phyloP scores from a whole-genome alignment of 345 rosid genomes.

The Hibiscus tridactylites region DNA sequence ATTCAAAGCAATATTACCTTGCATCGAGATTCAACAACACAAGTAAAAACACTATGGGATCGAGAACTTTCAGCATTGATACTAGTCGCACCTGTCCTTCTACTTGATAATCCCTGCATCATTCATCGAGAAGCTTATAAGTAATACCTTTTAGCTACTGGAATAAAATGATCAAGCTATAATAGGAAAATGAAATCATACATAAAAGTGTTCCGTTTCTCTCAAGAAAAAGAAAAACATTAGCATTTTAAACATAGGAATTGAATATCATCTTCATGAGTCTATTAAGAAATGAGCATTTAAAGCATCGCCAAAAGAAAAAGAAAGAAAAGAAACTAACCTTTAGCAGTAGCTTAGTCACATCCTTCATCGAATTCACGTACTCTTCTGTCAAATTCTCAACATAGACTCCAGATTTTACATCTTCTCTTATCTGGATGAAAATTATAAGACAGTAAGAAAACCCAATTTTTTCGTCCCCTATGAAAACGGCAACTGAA shows the following conservation, averaged over 20 bases:
- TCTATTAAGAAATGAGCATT: constrained; percentile 1
- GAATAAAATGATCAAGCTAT: not conserved
- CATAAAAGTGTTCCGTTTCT: not conserved
- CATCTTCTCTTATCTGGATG: constrained; percentile 93
- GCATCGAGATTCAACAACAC: constrained; percentile 90
- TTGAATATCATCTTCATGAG: not conserved
- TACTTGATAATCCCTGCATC: constrained; percentile 81
- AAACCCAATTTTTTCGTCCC: not conserved
- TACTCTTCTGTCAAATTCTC: constrained; percentile 79
- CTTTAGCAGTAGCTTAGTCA: constrained; percentile 69
- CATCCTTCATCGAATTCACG: constrained; percentile 72
- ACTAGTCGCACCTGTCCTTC: constrained; percentile 93
- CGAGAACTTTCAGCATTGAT: constrained; percentile 98
- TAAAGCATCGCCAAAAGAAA: constrained; percentile 7
- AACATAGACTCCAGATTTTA: constrained; percentile 86
- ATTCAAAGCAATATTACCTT: constrained; percentile 45
- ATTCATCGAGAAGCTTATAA: not conserved
- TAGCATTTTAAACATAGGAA: not conserved
- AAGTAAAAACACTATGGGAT: constrained; percentile 92
- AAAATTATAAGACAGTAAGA: constrained; percentile 6
- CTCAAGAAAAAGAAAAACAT: not conserved
- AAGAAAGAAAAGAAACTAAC: constrained; percentile 24
- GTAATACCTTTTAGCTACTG: not conserved
- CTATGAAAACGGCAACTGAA: not conserved
- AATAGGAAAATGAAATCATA: not conserved